Evolutionary conservation across 2,329 filamentous ascomycete genomes (phyloP).

Genomic region (Piedraia hortae): DNA sequence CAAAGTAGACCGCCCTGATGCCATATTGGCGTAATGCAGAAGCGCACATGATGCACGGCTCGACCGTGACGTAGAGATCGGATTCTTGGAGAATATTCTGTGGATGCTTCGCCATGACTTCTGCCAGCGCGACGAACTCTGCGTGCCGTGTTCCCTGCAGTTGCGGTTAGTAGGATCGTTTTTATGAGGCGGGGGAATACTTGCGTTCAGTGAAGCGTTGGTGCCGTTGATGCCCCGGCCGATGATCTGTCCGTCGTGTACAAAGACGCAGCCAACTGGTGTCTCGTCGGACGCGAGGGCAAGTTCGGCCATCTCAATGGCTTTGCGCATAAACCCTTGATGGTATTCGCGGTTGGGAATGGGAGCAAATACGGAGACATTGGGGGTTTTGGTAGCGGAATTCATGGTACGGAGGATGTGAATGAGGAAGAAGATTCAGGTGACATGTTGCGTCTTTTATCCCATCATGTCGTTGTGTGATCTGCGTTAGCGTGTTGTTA

Average conservation of each 20-base stretch:
- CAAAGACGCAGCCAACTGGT: conserved; percentile 84
- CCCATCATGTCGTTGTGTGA: no score
- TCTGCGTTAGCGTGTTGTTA: no score
- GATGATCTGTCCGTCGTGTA: conserved; percentile 52
- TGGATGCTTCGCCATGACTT: conserved; percentile 35
- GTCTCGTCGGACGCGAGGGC: conserved; percentile 74
- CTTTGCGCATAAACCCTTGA: conserved; percentile 53
- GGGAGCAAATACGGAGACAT: conserved; percentile 11
- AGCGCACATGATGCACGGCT: conserved; percentile 97
- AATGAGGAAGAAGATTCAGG: no score
- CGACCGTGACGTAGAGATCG: conserved; percentile 84
- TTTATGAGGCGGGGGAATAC: conserved; percentile 4
- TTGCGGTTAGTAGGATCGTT: neutral
- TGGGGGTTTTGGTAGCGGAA: no score
- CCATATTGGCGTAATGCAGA: conserved; percentile 69
- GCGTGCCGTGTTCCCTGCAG: conserved; percentile 67
- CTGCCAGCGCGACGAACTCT: conserved; percentile 65
- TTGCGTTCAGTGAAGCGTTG: conserved; percentile 49
- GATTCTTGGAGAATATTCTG: conserved; percentile 42
- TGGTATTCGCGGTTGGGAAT: conserved; percentile 21
- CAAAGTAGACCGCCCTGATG: conserved; percentile 79
- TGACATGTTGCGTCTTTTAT: no score
- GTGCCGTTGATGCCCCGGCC: conserved; percentile 91
- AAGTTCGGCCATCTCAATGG: conserved; percentile 66
- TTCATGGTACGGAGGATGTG: no score